Evolutionary conservation across 2,329 filamentous ascomycete species (phyloP), one percentile per base, ranked within the genome.

Genomic region (Monilinia fructigena): DNA sequence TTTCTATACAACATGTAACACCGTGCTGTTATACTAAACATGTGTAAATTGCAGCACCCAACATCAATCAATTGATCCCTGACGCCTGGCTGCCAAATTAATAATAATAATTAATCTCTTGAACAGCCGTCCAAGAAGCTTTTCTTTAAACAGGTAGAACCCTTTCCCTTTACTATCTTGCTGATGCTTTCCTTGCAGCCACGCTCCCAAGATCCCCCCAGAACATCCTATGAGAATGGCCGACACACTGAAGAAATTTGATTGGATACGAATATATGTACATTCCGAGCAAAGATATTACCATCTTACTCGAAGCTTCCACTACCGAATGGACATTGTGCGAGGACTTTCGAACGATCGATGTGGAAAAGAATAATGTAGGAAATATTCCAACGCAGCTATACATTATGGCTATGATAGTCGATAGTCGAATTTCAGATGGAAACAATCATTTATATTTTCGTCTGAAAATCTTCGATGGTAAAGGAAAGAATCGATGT

Each of bases 371-470:
- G 55, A 54, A 65, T 23, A 65, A 35, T 18, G 55, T 16, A 26
- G 64, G 64, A 16, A 55, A 63, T 18, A n/a, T 10, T 16, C 64
- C 64, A 4, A 66, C 18, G 14, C 58, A 48, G 40, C 38, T 54
- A n/a, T 66, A 66, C 11, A 55, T 45, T 42, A 66, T 66, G 40
- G 56, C 56, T 16, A 54, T 7, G 23, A 63, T 63, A 35, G 58
- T 66, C 10, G 56, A 55, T 23, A 10, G 40, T 23, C 58, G 35
- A 35, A 61, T 55, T 0, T 16, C 16, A 8, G 35, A 45, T 12
- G 50, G 59, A 66, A 66, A 42, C 58, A 62, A 53, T 66, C 64
- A 16, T 66, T 63, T 16, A 66, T 55, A 10, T 66, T 66, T 23
- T 63, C 58, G 48, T 47, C 47, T 4, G 56, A 62, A n/a, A 66